phyloP scores from a whole-genome alignment of 2,329 filamentous ascomycete species.

The Gnomoniopsis smithogilvyi region DNA sequence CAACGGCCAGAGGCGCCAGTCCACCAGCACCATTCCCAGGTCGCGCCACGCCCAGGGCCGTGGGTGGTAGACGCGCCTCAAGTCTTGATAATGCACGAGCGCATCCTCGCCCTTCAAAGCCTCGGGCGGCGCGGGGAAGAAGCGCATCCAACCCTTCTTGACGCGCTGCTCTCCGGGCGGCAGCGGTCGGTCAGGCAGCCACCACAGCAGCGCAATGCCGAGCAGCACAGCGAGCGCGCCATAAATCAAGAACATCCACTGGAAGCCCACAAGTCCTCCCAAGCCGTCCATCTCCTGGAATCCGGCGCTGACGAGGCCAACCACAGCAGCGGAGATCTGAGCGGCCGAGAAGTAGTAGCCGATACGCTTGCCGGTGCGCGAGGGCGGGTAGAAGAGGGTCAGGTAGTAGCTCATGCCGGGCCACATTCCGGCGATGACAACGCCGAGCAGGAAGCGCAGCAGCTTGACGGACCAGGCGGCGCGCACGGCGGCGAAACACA shows the following conservation, averaged over 20 bases:
- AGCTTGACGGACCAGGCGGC: slow-evolving; percentile 85
- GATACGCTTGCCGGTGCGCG: slow-evolving; percentile 81
- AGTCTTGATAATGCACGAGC: slow-evolving; percentile 75
- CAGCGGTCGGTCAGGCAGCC: slow-evolving; percentile 81
- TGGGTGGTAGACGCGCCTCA: slow-evolving; percentile 75
- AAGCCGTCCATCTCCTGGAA: slow-evolving; percentile 88
- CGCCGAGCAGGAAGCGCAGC: slow-evolving; percentile 78
- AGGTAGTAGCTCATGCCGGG: slow-evolving; percentile 93
- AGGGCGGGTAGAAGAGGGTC: slow-evolving; percentile 87
- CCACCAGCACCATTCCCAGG: slow-evolving; percentile 66
- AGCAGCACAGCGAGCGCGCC: slow-evolving; percentile 71
- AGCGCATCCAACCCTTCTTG: slow-evolving; percentile 53
- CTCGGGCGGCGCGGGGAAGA: slow-evolving; percentile 66
- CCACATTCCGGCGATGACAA: slow-evolving; percentile 93
- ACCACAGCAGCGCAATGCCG: slow-evolving; percentile 76
- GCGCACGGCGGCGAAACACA: slow-evolving; percentile 78
- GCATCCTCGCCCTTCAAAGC: slow-evolving; percentile 76
- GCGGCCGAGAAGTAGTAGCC: slow-evolving; percentile 87
- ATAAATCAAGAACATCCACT: slow-evolving; percentile 92
- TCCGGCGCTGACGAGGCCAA: slow-evolving; percentile 83
- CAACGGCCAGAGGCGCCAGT: slow-evolving; percentile 87
- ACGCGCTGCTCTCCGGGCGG: slow-evolving; percentile 63
- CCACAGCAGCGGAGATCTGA: slow-evolving; percentile 84
- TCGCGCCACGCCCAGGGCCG: slow-evolving; percentile 71
- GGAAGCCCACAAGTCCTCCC: slow-evolving; percentile 74